Conservation (phyloP, 2,329 filamentous ascomycete species). For the Claviceps citrina region DNA sequence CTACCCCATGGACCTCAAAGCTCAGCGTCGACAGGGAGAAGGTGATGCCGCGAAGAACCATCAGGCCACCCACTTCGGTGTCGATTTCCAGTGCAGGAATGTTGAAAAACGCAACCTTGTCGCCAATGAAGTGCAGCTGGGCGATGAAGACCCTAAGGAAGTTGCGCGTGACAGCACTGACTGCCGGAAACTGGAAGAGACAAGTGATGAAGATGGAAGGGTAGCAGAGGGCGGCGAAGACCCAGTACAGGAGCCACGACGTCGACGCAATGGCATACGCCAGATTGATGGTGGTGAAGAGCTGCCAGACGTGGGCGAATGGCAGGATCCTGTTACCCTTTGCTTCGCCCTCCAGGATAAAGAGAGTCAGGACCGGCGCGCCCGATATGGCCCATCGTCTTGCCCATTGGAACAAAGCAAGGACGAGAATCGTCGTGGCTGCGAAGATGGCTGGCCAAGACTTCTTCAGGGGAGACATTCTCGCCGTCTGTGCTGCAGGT, state of each 20-base stretch:
- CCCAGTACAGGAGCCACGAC: constrained; percentile 5
- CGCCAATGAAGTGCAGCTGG: constrained; percentile 5
- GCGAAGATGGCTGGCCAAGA: constrained; percentile 3
- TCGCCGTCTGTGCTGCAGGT: not conserved
- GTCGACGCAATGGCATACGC: constrained; percentile 4
- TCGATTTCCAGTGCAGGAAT: constrained; percentile 5
- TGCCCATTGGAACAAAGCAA: constrained; percentile 2
- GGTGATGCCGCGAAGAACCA: constrained; percentile 4
- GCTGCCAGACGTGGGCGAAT: constrained; percentile 2
- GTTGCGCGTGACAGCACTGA: not conserved
- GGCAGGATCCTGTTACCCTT: constrained; percentile 1
- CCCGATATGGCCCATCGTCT: constrained; percentile 4
- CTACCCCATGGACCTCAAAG: constrained; percentile 4
- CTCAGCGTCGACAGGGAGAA: constrained; percentile 4
- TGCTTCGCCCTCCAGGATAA: constrained; percentile 4
- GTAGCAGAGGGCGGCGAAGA: constrained; percentile 3
- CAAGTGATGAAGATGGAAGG: constrained; percentile 3
- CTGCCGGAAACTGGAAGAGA: not conserved
- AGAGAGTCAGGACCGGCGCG: not conserved
- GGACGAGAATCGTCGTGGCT: not conserved
- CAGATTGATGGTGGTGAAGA: constrained; percentile 4
- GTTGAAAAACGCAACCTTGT: constrained; percentile 5
- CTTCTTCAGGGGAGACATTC: not conserved
- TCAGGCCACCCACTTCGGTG: constrained; percentile 4
- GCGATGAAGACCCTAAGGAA: constrained; percentile 2